Conservation (phyloP, 805 yeast genomes). For the Yarrowia divulgata region DNA sequence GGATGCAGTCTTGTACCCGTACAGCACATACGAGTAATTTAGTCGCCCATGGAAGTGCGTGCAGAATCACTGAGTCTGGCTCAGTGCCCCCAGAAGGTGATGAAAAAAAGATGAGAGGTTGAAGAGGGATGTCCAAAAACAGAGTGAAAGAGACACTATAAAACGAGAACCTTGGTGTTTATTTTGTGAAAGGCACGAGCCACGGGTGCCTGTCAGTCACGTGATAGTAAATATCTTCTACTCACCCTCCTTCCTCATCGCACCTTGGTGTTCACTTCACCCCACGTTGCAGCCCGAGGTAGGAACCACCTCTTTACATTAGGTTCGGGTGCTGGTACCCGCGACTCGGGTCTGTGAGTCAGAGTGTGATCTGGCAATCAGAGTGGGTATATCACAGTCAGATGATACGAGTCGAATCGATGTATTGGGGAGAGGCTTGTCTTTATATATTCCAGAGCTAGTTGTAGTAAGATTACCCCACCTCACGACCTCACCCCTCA, state of each 20-base stretch:
- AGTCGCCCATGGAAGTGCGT: conserved; percentile 11
- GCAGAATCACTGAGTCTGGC: conserved; percentile 39
- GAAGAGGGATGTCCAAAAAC: too few species aligned
- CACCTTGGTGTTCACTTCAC: too few species aligned
- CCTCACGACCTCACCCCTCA: background rate
- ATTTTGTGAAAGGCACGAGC: too few species aligned
- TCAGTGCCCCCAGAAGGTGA: conserved; percentile 5
- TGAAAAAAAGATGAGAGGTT: too few species aligned
- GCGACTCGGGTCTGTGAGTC: conserved; percentile 34
- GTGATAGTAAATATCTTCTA: background rate
- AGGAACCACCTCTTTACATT: background rate
- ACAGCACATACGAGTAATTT: background rate
- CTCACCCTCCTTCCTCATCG: too few species aligned
- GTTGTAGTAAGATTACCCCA: too few species aligned
- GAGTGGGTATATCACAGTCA: too few species aligned
- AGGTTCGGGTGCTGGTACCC: background rate
- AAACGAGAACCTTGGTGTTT: too few species aligned
- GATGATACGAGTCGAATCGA: too few species aligned
- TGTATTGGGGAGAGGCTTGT: too few species aligned
- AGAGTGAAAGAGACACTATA: too few species aligned
- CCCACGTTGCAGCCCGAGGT: conserved; percentile 27
- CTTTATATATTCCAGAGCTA: too few species aligned
- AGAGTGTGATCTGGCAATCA: background rate
- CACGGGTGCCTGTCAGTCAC: background rate
- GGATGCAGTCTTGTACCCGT: background rate